Conservation (phyloP, 2,329 filamentous ascomycete species). For the Diaporthe eres region DNA sequence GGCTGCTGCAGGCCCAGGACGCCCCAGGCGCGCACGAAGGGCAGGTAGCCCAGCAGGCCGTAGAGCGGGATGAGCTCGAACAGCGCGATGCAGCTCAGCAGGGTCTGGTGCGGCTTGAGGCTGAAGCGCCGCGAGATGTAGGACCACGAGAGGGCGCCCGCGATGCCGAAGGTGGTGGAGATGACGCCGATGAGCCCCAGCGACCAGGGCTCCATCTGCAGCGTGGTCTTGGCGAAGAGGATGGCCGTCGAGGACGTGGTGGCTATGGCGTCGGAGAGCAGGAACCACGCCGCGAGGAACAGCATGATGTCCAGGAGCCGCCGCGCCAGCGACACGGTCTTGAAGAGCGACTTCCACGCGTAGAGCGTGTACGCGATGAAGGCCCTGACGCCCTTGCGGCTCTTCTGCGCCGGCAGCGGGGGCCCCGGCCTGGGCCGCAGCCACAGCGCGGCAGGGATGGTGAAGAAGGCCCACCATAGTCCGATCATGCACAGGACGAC, state of each 20-base stretch:
- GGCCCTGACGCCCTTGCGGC: slow-evolving; percentile 56
- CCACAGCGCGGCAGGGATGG: slow-evolving; percentile 89
- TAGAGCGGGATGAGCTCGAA: slow-evolving; percentile 96
- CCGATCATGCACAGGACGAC: slow-evolving; percentile 91
- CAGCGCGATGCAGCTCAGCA: slow-evolving; percentile 89
- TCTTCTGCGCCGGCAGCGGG: slow-evolving; percentile 68
- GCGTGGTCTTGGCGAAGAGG: slow-evolving; percentile 92
- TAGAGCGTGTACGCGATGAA: slow-evolving; percentile 83
- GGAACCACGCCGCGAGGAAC: slow-evolving; percentile 92
- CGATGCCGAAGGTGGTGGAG: slow-evolving; percentile 84
- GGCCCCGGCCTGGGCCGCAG: slow-evolving; percentile 90
- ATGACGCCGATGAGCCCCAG: slow-evolving; percentile 95
- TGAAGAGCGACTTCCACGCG: slow-evolving; percentile 89
- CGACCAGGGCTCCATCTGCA: slow-evolving; percentile 90
- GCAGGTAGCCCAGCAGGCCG: slow-evolving; percentile 88
- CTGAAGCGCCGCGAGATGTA: slow-evolving; percentile 79
- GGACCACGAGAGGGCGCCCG: slow-evolving; percentile 92
- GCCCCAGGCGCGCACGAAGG: slow-evolving; percentile 80
- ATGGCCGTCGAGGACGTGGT: slow-evolving; percentile 96
- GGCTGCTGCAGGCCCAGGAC: slow-evolving; percentile 90
- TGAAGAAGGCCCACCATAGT: slow-evolving; percentile 93
- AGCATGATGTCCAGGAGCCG: slow-evolving; percentile 80
- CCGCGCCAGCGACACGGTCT: slow-evolving; percentile 82
- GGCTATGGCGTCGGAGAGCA: slow-evolving; percentile 93
- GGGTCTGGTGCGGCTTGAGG: slow-evolving; percentile 86